phyloP scores from a whole-genome alignment of 1,284 basidiomycete species.

The Wallemia ichthyophaga region DNA sequence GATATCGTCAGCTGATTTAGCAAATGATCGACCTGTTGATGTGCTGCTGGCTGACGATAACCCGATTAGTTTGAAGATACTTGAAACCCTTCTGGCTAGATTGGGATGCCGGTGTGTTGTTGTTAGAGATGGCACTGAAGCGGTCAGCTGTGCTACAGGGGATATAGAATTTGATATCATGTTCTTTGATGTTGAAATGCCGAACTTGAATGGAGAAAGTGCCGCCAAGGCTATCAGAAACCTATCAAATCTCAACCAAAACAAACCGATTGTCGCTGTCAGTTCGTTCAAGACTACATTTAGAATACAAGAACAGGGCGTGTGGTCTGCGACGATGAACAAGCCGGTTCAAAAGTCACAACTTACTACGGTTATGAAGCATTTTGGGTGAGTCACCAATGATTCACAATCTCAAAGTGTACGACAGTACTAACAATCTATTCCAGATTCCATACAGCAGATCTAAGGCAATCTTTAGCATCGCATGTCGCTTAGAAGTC shows the following conservation, averaged over 20 bases:
- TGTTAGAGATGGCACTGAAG: constrained; percentile 82
- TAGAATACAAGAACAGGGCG: constrained; percentile 23
- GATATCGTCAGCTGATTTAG: neutral
- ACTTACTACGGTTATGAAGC: constrained; percentile 36
- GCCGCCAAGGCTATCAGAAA: constrained; percentile 78
- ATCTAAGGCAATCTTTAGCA: too few species aligned
- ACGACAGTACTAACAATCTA: neutral
- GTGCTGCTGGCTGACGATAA: constrained; percentile 54
- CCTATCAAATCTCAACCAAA: constrained; percentile 67
- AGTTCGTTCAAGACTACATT: constrained; percentile 11
- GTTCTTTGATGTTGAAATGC: constrained; percentile 68
- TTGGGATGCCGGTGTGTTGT: constrained; percentile 80
- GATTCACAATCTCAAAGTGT: neutral
- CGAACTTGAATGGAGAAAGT: constrained; percentile 64
- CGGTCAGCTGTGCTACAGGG: constrained; percentile 83
- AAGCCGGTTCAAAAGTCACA: constrained; percentile 71
- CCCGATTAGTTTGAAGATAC: constrained; percentile 57
- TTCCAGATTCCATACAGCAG: too few species aligned
- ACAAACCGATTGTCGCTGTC: constrained; percentile 69
- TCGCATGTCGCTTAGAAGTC: too few species aligned
- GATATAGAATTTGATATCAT: constrained; percentile 66
- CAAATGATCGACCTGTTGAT: constrained; percentile 40
- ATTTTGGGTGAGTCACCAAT: neutral
- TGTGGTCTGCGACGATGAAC: constrained; percentile 56
- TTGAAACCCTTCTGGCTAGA: constrained; percentile 68